Conservation (phyloP, 2,329 filamentous ascomycete genomes). For the Colletotrichum agaves region DNA sequence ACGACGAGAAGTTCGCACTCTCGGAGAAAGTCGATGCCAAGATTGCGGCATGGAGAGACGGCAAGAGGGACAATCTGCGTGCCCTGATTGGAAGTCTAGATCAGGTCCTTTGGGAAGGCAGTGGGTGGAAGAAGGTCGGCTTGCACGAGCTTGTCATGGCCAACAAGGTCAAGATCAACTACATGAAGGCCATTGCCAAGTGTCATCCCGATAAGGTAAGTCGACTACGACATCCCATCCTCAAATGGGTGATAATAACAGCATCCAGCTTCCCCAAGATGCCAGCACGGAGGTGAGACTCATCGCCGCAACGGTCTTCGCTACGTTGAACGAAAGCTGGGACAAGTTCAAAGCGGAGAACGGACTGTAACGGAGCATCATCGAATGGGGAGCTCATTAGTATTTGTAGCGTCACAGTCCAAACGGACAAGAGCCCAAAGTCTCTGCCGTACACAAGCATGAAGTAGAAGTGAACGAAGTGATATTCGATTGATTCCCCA, state of each 20-base stretch:
- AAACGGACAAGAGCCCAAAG: not conserved
- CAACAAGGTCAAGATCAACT: slow-evolving; percentile 95
- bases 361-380: slow-evolving; percentile 59
- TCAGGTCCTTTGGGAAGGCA: slow-evolving; percentile 87
- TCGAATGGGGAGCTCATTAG: too few species aligned
- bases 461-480: slow-evolving; percentile 27
- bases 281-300: slow-evolving; percentile 73
- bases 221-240: slow-evolving; percentile 9
- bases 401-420: not conserved
- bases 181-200: slow-evolving; percentile 99
- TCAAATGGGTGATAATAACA: not conserved
- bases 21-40: slow-evolving; percentile 85
- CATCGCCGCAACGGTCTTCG: slow-evolving; percentile 74
- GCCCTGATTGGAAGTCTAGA: slow-evolving; percentile 90
- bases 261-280: slow-evolving; percentile 67
- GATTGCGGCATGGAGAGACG: slow-evolving; percentile 84
- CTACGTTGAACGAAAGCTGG: slow-evolving; percentile 77
- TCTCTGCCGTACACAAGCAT: not conserved
- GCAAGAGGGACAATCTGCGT: slow-evolving; percentile 91
- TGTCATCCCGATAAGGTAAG: slow-evolving; percentile 98
- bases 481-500: slow-evolving; percentile 26
- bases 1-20: slow-evolving; percentile 93
- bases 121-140: slow-evolving; percentile 96
- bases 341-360: slow-evolving; percentile 79
- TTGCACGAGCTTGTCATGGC: slow-evolving; percentile 93